Percentiles rank a stretch among this genome's conserved stretches.
These are phyloP conservation scores for Microbotryum violaceum DNA, from an alignment of 1,284 basidiomycete species.

Conservation along the genomic window DNA sequence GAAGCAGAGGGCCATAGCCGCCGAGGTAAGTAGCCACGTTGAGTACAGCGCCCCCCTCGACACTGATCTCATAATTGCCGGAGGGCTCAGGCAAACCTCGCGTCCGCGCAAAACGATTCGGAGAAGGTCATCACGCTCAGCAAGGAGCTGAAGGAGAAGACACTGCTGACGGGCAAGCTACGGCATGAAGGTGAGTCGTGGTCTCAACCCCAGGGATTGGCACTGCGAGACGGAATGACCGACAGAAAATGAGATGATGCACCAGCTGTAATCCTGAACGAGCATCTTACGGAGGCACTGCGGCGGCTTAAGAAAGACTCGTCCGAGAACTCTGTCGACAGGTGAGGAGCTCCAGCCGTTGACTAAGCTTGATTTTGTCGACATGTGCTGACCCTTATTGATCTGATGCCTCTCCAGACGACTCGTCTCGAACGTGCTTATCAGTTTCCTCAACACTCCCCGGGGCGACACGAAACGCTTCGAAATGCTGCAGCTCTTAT, in stretches of 20 bases:
- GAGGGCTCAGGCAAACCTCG: constrained; percentile 46
- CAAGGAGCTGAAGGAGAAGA: constrained; percentile 90
- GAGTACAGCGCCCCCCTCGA: too few species aligned
- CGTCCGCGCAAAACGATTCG: constrained; percentile 61
- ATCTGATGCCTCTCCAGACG: constrained; percentile 47
- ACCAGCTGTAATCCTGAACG: constrained; percentile 86
- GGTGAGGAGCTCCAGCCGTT: constrained; percentile 35
- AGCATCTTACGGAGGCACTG: constrained; percentile 95
- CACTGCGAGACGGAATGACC: too few species aligned
- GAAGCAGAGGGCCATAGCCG: constrained; percentile 73
- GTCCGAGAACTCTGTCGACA: constrained; percentile 81
- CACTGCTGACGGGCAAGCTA: constrained; percentile 79
- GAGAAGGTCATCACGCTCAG: constrained; percentile 63
- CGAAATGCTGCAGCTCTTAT: constrained; percentile 85
- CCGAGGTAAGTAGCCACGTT: constrained; percentile 55
- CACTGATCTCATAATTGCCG: too few species aligned
- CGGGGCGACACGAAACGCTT: constrained; percentile 89
- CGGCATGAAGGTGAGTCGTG: constrained; percentile 72
- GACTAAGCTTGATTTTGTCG: background rate
- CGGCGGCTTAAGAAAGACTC: constrained; percentile 78
- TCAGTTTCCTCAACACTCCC: constrained; percentile 85
- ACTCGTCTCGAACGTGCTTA: constrained; percentile 86
- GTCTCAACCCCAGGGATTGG: too few species aligned
- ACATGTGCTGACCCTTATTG: background rate
- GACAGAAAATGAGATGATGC: background rate